Evolutionary conservation across 2,329 filamentous ascomycete species (phyloP), one percentile per base, ranked within the genome.

Genomic region (Ophiostoma novo-ulmi): DNA sequence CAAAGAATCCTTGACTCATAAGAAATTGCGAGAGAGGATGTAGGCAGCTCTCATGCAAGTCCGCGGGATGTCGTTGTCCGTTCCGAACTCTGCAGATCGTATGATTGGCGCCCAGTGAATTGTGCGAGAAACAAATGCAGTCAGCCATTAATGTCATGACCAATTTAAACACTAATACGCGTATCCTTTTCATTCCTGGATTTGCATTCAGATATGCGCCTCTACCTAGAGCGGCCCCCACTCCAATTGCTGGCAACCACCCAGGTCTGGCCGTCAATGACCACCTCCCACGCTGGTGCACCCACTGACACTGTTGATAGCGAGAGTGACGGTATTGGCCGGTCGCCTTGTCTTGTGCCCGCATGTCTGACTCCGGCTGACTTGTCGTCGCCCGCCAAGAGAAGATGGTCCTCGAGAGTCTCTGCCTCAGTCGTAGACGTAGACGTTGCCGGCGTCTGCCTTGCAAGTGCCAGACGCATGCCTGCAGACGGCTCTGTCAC

Each of bases 281-380:
- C 69, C 2, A 75, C 66, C 17, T 75, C 73, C 76, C 76, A 77
- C 14, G 72, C 67, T 1, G 76, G 76, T 36, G 73, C 74, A 26
- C 48, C 67, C 63, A 82, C 75, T 1, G 76, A 75, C 1, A 82
- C 74, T 52, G 10, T 72, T 31, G 31, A 31, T 4, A 31, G 31
- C 70, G 17, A 38, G 5, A 20, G 31, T 8, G 31, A 5, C 3
- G 61, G 13, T n/a, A 10, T 7, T 65, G 17, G 17, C 61, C 35
- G 22, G n/a, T 39, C 38, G 58, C 13, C 3, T 5, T 10, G n/a
- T 55, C 20, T 11, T n/a, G 35, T 7, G 55, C 41, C 64, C 4
- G 7, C 20, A 48, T 20, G n/a, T 38, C 22, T 17, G 35, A 22
- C 7, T 52, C 35, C 52, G 11, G 7, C 20, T n/a, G 41, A 35